Percentiles rank a stretch among this genome's conserved stretches.
Evolutionary conservation across 768 basidiomycete species (phyloP).

Genomic region (Suillus lakei): DNA sequence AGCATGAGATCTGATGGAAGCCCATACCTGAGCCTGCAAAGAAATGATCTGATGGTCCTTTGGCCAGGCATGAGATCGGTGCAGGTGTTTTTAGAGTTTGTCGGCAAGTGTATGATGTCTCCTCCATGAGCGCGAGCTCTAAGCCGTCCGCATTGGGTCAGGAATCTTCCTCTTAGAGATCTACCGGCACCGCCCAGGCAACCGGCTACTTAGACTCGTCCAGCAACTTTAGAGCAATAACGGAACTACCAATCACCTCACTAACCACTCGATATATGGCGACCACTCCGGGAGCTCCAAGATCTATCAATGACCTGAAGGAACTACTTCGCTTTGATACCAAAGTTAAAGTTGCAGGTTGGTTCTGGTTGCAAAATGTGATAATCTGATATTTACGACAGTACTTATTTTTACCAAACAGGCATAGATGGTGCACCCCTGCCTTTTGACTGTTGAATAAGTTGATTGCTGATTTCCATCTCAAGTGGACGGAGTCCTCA

Average conservation of each 20-base stretch:
- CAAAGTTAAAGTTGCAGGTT: slow-evolving; percentile 95
- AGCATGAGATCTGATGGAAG: slow-evolving; percentile 1
- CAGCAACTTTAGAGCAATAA: background rate
- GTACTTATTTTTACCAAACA: slow-evolving; percentile 22
- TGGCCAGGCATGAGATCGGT: slow-evolving; percentile 57
- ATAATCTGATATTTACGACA: slow-evolving; percentile 7
- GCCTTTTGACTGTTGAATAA: slow-evolving; percentile 8
- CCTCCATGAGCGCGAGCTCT: slow-evolving; percentile 4
- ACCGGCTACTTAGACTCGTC: background rate
- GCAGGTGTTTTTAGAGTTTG: slow-evolving; percentile 47
- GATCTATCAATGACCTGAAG: slow-evolving; percentile 61
- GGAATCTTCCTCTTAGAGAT: background rate
- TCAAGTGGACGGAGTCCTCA: slow-evolving; percentile 88
- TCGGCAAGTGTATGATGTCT: slow-evolving; percentile 14
- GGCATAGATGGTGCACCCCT: slow-evolving; percentile 68
- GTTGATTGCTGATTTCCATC: slow-evolving; percentile 12
- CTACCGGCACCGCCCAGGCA: background rate
- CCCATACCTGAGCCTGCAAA: slow-evolving; percentile 65
- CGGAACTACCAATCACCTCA: background rate
- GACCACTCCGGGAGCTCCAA: slow-evolving; percentile 46
- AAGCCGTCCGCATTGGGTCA: background rate
- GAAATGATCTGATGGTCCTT: slow-evolving; percentile 52
- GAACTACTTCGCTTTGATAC: slow-evolving; percentile 59
- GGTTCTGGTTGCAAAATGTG: slow-evolving; percentile 25
- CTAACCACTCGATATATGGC: background rate